phyloP scores from a whole-genome alignment of 805 yeast species.

The Schizosaccharomyces cryophilus region DNA sequence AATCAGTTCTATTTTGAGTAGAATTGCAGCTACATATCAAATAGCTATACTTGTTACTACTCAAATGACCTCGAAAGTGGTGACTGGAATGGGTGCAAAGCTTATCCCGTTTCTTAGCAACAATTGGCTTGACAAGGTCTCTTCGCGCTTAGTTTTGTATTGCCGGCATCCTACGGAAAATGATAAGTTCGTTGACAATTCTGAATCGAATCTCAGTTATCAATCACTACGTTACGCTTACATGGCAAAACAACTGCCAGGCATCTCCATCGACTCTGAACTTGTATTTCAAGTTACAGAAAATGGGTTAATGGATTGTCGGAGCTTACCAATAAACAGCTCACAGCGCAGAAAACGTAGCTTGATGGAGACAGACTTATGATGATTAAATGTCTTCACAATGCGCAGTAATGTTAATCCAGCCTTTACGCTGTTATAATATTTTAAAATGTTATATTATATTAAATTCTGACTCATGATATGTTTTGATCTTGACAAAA shows the following conservation, averaged over 20 bases:
- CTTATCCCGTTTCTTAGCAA: neutral
- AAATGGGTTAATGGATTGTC: neutral
- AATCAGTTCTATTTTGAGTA: neutral
- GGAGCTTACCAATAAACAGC: neutral
- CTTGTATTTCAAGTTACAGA: neutral
- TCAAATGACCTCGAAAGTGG: neutral
- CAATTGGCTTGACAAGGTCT: neutral
- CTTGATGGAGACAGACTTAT: neutral
- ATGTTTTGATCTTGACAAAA: no score
- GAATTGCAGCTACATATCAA: neutral
- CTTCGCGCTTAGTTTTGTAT: neutral
- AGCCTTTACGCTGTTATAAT: no score
- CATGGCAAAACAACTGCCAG: neutral
- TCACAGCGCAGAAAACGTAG: neutral
- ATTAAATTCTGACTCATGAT: no score
- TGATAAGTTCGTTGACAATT: neutral
- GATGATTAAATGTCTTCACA: neutral
- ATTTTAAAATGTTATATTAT: no score
- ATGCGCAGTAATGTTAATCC: no score
- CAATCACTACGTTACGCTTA: neutral
- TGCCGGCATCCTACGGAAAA: neutral
- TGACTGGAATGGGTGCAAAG: neutral
- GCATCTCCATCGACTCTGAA: neutral
- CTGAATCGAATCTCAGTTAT: neutral
- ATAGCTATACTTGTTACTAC: neutral